Percentiles rank a stretch among this genome's conserved stretches.
Conservation (phyloP, 495 filamentous ascomycete genomes). For the Aspergillus mulundensis region DNA sequence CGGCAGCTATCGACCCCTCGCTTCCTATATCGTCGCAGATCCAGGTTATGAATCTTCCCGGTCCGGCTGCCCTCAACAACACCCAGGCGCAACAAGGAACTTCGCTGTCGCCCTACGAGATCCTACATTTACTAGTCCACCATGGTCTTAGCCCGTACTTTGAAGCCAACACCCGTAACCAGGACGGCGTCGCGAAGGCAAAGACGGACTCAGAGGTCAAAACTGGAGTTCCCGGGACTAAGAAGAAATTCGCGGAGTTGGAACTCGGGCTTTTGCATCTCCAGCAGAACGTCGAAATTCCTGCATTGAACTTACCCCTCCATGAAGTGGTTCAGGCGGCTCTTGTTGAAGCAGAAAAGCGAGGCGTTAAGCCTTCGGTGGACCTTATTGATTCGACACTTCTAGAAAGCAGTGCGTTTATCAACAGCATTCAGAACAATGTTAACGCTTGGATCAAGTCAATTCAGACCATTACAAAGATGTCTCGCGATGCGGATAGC, state of each 20-base stretch:
- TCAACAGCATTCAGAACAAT: constrained; percentile 87
- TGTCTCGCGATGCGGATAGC: constrained; percentile 80
- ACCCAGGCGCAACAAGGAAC: constrained; percentile 61
- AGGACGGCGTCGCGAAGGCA: constrained; percentile 65
- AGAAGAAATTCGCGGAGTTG: constrained; percentile 91
- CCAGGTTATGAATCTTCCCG: constrained; percentile 86
- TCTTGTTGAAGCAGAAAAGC: constrained; percentile 65
- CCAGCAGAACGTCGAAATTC: constrained; percentile 97
- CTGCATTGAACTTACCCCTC: constrained; percentile 76
- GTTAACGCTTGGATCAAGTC: constrained; percentile 98
- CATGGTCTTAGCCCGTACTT: constrained; percentile 89
- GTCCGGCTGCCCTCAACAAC: constrained; percentile 60
- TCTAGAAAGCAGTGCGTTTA: constrained; percentile 79
- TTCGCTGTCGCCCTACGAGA: constrained; percentile 80
- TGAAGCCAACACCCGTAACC: constrained; percentile 84
- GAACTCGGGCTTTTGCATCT: constrained; percentile 84
- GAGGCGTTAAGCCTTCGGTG: constrained; percentile 60
- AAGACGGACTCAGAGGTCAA: constrained; percentile 81
- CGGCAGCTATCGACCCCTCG: constrained; percentile 75
- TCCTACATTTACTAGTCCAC: constrained; percentile 82
- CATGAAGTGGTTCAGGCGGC: constrained; percentile 83
- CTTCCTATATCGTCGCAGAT: constrained; percentile 79
- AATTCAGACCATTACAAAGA: constrained; percentile 94
- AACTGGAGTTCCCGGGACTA: constrained; percentile 92
- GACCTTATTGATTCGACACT: constrained; percentile 70